Evolutionary conservation across 2,329 filamentous ascomycete genomes (phyloP), one percentile per base, ranked within the genome.

Genomic region (Curvularia lunata): DNA sequence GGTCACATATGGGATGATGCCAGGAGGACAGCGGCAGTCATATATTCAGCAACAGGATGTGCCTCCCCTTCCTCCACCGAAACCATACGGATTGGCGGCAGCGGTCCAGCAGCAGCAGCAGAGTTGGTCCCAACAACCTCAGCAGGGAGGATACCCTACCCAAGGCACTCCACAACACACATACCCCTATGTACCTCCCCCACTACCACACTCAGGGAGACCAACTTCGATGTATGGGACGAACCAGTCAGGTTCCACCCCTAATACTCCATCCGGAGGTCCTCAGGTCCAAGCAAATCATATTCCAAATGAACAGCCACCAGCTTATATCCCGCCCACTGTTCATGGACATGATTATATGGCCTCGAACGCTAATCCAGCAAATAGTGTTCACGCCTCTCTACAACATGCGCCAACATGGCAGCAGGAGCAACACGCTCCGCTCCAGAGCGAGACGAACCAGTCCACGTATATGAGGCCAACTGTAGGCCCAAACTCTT

Each of bases 31-130:
- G 21, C 56, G 54, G 4, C 52, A 32, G 48, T 52, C 60, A 21
- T 71, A 73, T 49, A 57, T 61, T 21, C 62, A 58, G 37, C 72
- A 66, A 34, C 63, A 69, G 9, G 71, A 75, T 48, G 53, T 68
- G 21, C 72, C 74, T 41, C 74, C 74, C 49, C 73, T 73, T n/a
- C 73, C 74, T 8, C 74, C 74, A 7, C 74, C 74, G 12, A 77
- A 77, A 65, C 72, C 72, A 9, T 61, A 70, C 32, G 69, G 70
- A 41, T 75, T 75, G 52, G 66, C 68, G 54, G 66, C 65, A 34
- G 66, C 67, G 30, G 62, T 68, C 8, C 70, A 73, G 32, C 46
- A 47, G 16, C 68, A 70, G 28, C 49, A 65, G 27, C 27, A 28
- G 16, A 59, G 18, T 55, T 71, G 63, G 63, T 40, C 52, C 41